phyloP scores from a whole-genome alignment of 768 basidiomycete genomes.

The Podaxis pistillaris region DNA sequence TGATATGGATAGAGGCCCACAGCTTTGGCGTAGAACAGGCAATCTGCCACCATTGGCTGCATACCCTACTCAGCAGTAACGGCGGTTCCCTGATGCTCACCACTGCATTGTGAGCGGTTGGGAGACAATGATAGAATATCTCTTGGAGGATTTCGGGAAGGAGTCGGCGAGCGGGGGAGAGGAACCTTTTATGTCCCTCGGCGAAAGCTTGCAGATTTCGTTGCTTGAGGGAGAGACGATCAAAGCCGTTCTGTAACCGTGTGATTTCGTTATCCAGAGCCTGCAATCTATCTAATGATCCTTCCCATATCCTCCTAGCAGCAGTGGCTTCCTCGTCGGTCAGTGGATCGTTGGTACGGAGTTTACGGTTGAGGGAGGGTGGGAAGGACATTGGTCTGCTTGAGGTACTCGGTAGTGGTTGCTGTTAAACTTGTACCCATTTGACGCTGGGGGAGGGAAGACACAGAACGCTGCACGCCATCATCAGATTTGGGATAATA shows the following conservation, averaged over 20 bases:
- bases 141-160: slow-evolving; percentile 12
- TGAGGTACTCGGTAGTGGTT: neutral
- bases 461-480: too few relatives aligned
- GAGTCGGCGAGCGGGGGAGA: slow-evolving; percentile 4
- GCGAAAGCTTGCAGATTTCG: neutral
- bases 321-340: neutral
- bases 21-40: slow-evolving; percentile 15
- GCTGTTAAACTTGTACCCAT: neutral
- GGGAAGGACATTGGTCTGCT: neutral
- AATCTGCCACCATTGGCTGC: slow-evolving; percentile 14
- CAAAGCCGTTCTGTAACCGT: neutral
- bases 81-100: slow-evolving; percentile 12
- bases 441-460: neutral
- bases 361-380: neutral
- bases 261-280: neutral
- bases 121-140: slow-evolving; percentile 14
- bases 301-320: neutral
- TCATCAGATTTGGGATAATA: too few relatives aligned
- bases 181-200: neutral
- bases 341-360: neutral
- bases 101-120: slow-evolving; percentile 12
- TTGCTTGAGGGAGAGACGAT: neutral
- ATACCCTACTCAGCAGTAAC: slow-evolving; percentile 15
- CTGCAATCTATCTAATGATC: neutral
- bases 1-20: slow-evolving; percentile 15